Evolutionary conservation across 805 yeast species (phyloP).

Genomic region (Candida vaughaniae): DNA sequence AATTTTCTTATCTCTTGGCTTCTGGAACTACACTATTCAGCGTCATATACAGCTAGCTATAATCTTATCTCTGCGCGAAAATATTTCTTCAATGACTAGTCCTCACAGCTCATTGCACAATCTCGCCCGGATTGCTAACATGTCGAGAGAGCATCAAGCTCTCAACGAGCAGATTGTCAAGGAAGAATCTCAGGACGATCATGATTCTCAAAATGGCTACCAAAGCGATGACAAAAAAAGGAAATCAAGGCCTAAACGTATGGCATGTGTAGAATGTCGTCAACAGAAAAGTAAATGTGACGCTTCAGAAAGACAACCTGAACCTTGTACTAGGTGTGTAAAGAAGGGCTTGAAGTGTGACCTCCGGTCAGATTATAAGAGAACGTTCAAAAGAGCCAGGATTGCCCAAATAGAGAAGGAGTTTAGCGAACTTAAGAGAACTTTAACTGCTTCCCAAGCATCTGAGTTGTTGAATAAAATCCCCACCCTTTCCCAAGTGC

Average conservation of each 20-base stretch:
- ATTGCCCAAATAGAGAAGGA: constrained; percentile 84
- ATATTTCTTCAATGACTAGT: constrained; percentile 2
- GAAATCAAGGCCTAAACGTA: constrained; percentile 42
- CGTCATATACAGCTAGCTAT: too few relatives aligned
- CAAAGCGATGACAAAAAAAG: constrained; percentile 4
- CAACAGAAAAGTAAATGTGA: constrained; percentile 94
- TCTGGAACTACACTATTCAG: too few relatives aligned
- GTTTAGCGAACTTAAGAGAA: constrained; percentile 63
- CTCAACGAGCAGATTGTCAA: constrained; percentile 24
- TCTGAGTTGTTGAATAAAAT: constrained; percentile 27
- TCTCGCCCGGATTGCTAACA: constrained; percentile 44
- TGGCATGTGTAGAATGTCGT: constrained; percentile 95
- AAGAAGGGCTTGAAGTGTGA: constrained; percentile 71
- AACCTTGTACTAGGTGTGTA: constrained; percentile 78
- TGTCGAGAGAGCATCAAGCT: constrained; percentile 39
- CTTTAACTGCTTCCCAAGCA: constrained; percentile 38
- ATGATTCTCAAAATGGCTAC: not conserved
- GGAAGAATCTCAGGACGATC: constrained; percentile 8
- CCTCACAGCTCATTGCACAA: constrained; percentile 32
- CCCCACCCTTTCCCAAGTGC: constrained; percentile 20
- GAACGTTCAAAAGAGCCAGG: constrained; percentile 86
- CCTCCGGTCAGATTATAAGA: constrained; percentile 75
- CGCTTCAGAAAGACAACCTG: constrained; percentile 72
- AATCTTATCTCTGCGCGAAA: too few relatives aligned
- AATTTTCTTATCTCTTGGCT: too few relatives aligned